Base-by-base conservation (phyloP, 2,329 filamentous ascomycete species). In the Fragosphaeria purpurea region DNA sequence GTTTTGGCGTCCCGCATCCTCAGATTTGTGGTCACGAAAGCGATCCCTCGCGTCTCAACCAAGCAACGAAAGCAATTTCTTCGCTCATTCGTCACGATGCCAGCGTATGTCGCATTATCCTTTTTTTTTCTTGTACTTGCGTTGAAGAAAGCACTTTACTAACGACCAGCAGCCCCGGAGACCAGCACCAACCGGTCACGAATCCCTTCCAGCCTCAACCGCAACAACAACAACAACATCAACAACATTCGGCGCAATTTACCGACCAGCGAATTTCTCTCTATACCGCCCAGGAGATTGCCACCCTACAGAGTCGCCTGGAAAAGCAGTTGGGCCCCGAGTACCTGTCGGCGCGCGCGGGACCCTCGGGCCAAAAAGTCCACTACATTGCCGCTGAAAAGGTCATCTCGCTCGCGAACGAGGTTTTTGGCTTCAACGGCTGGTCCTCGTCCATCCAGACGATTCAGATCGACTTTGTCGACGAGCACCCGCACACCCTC, bases 361-460 rank as follows among this genome's bases (percentile, higher is more conserved):
- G 93, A 3, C 85, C 89, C 10, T 85, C 83, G 8, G 90, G 90
- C 46, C 80, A 84, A 56, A 91, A 86, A 63, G 86, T 98, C 13
- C 88, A 95, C 65, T 98, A 98, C 67, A 76, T 98, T 47, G 82
- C 89, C n/a, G 90, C 89, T 1, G 91, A 97, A 63, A 98, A 98
- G 70, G 90, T 86, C 63, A 98, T 98, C 65, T 86, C 87, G 52
- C 83, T 96, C 48, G 90, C 90, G 49, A 96, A 96, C 61, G 88
- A 96, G 65, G 83, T 96, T 1, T 95, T 96, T 69, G 90, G 90
- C 8, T 96, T 96, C 73, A 95, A 96, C 68, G 90, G 90, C 60
- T 98, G 93, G 93, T 95, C 88, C 8, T 95, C 88, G 50, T 85
- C 86, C n/a, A 93, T 98, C 53, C 87, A 91, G 63, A 89, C 94